Base-by-base conservation (phyloP, 192 early-diverging fungal genomes). In the Backusella tarrabulga region DNA sequence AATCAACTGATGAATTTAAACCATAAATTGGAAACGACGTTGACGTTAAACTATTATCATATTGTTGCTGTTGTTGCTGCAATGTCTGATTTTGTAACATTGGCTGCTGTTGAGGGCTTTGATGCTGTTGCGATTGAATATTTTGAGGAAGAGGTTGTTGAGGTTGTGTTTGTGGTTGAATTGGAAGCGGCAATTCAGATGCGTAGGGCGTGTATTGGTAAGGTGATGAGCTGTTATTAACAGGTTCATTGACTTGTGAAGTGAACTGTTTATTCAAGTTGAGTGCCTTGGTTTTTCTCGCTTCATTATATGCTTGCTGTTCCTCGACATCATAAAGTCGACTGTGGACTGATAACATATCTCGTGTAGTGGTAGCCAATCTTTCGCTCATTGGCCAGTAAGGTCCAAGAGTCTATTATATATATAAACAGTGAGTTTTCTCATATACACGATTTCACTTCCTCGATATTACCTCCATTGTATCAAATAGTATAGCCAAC, bases 351-450 rank as follows among this genome's bases (percentile, higher is more conserved):
- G 23, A 26, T 21, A 77, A 21, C 34, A 81, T 44, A 32, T 81
- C 76, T 34, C 73, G 60, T n/a, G 76, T 77, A 15, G 80, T 81
- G 2, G 60, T 34, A 9, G 74, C 63, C 34, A 81, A 54, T 44
- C 80, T 40, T 44, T 73, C 76, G 70, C 80, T 77, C 67, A 81
- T 71, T 14, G 76, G 76, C 80, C 80, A 81, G 32, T 76, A 77
- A 8, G 76, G 72, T 36, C 72, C 11, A 63, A 63, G 56, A 29
- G 9, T 63, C 56, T 63, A 26, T 32, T 29, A 56, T 56, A 56
- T 11, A 56, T 56, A 26, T 2, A 56, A 23, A 8, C 8, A 56
- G 2, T 60, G n/a, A 21, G 11, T 26, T 60, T 60, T 23, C 9
- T 26, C 54, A 23, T 26, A 11, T 19, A 8, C 46, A 4, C 14